Evolutionary conservation across 768 basidiomycete species (phyloP), one percentile per base, ranked within the genome.

Genomic region (Rhodotorula babjevae): DNA sequence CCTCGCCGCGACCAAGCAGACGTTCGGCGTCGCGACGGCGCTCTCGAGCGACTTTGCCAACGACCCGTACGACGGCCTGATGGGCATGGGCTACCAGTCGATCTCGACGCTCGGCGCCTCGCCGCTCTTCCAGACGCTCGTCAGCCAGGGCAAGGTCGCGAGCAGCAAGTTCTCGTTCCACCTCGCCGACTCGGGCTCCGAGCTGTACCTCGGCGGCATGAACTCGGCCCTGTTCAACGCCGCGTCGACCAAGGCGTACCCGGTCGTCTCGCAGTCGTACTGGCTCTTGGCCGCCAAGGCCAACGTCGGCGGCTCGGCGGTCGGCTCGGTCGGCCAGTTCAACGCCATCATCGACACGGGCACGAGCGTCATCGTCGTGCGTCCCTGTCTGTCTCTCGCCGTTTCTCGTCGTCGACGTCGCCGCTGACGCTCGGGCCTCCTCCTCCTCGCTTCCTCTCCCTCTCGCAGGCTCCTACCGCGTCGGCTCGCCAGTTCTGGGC

Each of bases 21-120:
- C 80, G 3, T 75, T 87, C 33, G 85, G 85, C 25, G 82, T 82
- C 33, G 84, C 86, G 40, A 81, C 76, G 44, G 18, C 62, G 0
- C 71, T 76, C 60, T 65, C 73, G 29, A 63, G 59, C 33, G 73
- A 76, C 52, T 75, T 75, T n/a, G 61, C 63, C 3, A 29, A 55
- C 50, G 77, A 77, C 44, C 75, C 73, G 10, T 68, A 76, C 59
- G 77, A 76, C 65, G 76, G 77, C 33, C 40, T 79, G 5, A 67
- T 78, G 68, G 78, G 77, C 47, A 74, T 78, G 69, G 77, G 71
- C 21, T 77, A 71, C 65, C 65, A 58, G n/a, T 87, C 88, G 73
- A 82, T 83, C 31, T 83, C 88, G 77, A 83, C 83, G 50, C 76
- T 85, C 63, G 77, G 84, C n/a, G 49, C 55, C 0, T 29, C 78